Percentiles rank a stretch among this genome's conserved stretches.
These are phyloP conservation scores for Leccinum holopus DNA, from an alignment of 1,284 basidiomycete species.

Conservation along the genomic window DNA sequence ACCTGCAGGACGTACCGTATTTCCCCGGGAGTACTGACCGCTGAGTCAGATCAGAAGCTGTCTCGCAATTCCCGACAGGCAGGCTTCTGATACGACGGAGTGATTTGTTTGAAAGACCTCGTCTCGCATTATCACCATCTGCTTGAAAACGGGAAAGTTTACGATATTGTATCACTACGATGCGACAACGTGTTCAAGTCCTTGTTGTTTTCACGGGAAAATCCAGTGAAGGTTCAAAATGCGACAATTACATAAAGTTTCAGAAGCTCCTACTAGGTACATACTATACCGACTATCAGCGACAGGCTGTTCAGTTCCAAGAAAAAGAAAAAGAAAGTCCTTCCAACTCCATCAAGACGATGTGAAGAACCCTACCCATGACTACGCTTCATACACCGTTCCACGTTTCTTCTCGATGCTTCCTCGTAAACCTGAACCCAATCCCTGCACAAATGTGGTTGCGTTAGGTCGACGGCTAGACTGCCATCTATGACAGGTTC, in stretches of 20 bases:
- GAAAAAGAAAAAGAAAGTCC: neutral
- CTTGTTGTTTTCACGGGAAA: neutral
- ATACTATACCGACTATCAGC: neutral
- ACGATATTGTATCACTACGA: neutral
- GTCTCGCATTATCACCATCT: neutral
- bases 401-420: conserved; percentile 18
- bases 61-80: neutral
- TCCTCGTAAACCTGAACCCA: conserved; percentile 45
- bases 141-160: neutral
- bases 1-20: neutral
- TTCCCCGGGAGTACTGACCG: neutral
- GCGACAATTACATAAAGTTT: neutral
- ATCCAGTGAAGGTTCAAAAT: neutral
- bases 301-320: neutral
- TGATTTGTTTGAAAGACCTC: neutral
- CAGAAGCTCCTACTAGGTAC: too few species aligned
- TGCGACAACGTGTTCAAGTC: neutral
- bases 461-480: conserved; percentile 37
- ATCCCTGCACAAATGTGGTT: conserved; percentile 47
- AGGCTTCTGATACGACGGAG: neutral
- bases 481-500: conserved; percentile 36
- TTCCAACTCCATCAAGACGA: neutral
- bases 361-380: neutral
- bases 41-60: neutral
- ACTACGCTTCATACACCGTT: conserved; percentile 12